phyloP scores from a whole-genome alignment of 345 rosid species.

The Cardiospermum halicacabum region DNA sequence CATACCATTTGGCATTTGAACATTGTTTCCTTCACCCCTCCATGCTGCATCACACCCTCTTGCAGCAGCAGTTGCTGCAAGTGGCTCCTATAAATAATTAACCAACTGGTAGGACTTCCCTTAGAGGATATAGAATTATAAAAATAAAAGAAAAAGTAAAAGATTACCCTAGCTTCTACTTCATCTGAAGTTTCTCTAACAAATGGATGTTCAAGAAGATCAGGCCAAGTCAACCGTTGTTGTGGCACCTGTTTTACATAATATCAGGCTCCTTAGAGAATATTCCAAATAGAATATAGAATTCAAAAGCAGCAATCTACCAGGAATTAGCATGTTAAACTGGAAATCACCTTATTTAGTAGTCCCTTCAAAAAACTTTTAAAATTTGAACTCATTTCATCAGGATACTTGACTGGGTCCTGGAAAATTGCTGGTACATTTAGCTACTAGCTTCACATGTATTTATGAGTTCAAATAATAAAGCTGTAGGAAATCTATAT shows the following conservation, averaged over 20 bases:
- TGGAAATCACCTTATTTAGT: slow-evolving; percentile 72
- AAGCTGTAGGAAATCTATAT: not conserved
- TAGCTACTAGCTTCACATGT: slow-evolving; percentile 26
- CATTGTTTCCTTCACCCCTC: slow-evolving; percentile 42
- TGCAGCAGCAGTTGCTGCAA: slow-evolving; percentile 32
- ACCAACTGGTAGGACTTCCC: slow-evolving; percentile 14
- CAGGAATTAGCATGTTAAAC: not conserved
- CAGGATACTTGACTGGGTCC: slow-evolving; percentile 99
- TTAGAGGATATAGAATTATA: slow-evolving; percentile 12
- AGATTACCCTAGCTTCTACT: slow-evolving; percentile 61
- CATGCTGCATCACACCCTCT: slow-evolving; percentile 33
- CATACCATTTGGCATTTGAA: slow-evolving; percentile 41
- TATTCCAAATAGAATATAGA: slow-evolving; percentile 4
- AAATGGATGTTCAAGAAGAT: slow-evolving; percentile 93
- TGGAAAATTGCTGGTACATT: slow-evolving; percentile 33
- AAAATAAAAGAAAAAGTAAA: slow-evolving; percentile 6
- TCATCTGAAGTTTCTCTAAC: slow-evolving; percentile 69
- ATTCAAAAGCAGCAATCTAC: slow-evolving; percentile 5
- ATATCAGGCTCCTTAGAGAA: slow-evolving; percentile 10
- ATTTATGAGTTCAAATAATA: slow-evolving; percentile 13
- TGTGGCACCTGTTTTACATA: slow-evolving; percentile 69
- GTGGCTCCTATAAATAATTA: slow-evolving; percentile 44
- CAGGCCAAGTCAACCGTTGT: slow-evolving; percentile 90
- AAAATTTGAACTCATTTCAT: slow-evolving; percentile 79
- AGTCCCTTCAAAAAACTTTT: slow-evolving; percentile 89